phyloP scores from a whole-genome alignment of 257 asterid species.

The Apocynum venetum region DNA sequence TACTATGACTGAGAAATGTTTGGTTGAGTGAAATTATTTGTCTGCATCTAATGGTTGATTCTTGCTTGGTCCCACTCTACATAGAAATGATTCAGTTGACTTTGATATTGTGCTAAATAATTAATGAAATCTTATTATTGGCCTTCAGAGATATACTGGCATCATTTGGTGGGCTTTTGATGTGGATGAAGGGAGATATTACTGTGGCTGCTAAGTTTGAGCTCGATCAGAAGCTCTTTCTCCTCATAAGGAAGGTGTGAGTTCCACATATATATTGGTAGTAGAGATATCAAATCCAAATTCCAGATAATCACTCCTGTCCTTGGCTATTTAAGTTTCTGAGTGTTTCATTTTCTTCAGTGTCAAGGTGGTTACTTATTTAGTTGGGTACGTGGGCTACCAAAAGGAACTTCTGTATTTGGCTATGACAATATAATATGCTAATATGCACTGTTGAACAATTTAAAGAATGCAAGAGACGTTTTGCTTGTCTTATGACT shows the following conservation, averaged over 20 bases:
- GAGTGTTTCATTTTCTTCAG: not conserved
- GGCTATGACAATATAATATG: not conserved
- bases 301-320: not conserved
- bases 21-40: not conserved
- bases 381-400: not conserved
- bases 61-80: not conserved
- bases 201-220: conserved; percentile 61
- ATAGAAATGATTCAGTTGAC: not conserved
- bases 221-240: conserved; percentile 78
- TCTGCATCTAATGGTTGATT: not conserved
- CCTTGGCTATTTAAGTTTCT: not conserved
- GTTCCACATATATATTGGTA: not conserved
- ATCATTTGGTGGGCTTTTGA: conserved; percentile 73
- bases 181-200: conserved; percentile 65
- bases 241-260: conserved; percentile 60
- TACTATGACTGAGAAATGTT: not conserved
- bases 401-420: not conserved
- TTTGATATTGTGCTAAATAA: not conserved
- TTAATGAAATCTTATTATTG: conserved; percentile 9
- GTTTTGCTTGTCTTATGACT: too few species aligned
- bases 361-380: not conserved
- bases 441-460: too few species aligned
- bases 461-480: too few species aligned
- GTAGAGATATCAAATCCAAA: not conserved
- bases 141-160: conserved; percentile 55